Evolutionary conservation across 768 basidiomycete species (phyloP).

Genomic region (Lactarius evosmus): DNA sequence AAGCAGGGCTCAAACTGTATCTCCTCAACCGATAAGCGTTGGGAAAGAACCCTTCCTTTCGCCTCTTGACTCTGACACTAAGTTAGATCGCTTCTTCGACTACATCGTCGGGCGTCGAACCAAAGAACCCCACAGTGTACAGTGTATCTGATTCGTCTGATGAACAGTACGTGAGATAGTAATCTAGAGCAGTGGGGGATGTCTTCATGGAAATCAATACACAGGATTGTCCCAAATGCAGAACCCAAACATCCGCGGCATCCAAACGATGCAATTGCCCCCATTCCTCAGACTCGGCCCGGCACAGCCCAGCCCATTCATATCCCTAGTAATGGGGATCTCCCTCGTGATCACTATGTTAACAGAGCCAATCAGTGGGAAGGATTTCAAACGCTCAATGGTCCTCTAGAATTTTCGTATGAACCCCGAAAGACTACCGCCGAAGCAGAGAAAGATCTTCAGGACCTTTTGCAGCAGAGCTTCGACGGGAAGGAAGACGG

Average conservation of each 20-base stretch:
- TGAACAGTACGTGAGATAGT: conserved; percentile 19
- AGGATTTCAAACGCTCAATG: conserved; percentile 34
- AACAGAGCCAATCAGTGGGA: conserved; percentile 33
- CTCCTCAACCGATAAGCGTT: conserved; percentile 7
- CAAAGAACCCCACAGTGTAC: conserved; percentile 7
- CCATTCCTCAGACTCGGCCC: conserved; percentile 1
- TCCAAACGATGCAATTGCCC: conserved; percentile 11
- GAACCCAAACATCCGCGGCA: background rate
- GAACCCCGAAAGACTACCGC: conserved; percentile 40
- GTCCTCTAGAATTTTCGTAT: conserved; percentile 25
- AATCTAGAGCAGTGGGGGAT: background rate
- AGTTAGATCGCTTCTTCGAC: conserved; percentile 13
- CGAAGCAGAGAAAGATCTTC: conserved; percentile 75
- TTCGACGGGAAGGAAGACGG: conserved; percentile 52
- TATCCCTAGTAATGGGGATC: conserved; percentile 23
- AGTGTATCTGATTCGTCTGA: conserved; percentile 26
- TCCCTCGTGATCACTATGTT: background rate
- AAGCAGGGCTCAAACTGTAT: conserved; percentile 2
- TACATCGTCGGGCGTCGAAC: conserved; percentile 10
- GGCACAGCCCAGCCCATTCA: conserved; percentile 23
- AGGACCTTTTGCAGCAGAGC: conserved; percentile 69
- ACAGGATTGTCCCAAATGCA: background rate
- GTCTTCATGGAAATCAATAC: background rate
- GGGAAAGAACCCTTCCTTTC: background rate
- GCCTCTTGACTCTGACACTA: background rate